Evolutionary conservation across 257 asterid species (phyloP), one percentile per base, ranked within the genome.

Genomic region (Fraxinus pennsylvanica): DNA sequence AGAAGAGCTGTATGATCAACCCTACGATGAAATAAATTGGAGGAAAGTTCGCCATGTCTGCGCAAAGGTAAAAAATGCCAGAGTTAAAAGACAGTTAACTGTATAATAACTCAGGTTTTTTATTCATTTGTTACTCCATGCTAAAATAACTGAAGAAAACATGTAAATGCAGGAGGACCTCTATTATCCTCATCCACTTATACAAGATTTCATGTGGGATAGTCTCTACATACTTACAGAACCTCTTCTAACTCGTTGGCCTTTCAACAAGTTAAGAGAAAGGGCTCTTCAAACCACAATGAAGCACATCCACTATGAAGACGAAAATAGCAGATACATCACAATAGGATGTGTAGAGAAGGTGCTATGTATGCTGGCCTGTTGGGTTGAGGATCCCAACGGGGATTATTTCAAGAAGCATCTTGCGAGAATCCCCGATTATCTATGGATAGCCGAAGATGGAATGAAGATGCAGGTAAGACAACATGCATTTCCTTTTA

Each of bases 381-480:
- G 88, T 43, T 87, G 90, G 90, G 82, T 75, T 7, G 90, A 87
- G 79, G 88, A 77, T 75, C 90, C 87, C 3, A 84, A 87, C 39
- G 74, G 85, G 12, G 86, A 84, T 47, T 84, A 84, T 12, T 80
- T 79, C 45, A 87, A 80, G 76, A 78, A 68, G 43, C 90, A 87
- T 76, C 84, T 87, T 14, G 82, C 90, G 22, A 72, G 90, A 19
- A 72, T 87, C 52, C 82, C 84, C 1, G 90, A 87, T 75, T 87
- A 82, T 74, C 17, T 84, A 15, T 87, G 90, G 90, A 45, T 87
- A 12, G 90, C 88, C 3, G 90, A 87, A 81, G 90, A 87, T 84
- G 90, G 90, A 35, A 84, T 87, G 88, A 87, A 87, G 57, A 72
- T 84, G 85, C 87, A 81, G 86, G 89, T 86, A 43, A 27, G 36